Evolutionary conservation across 345 rosid species (phyloP).

Genomic region (Salix viminalis): DNA sequence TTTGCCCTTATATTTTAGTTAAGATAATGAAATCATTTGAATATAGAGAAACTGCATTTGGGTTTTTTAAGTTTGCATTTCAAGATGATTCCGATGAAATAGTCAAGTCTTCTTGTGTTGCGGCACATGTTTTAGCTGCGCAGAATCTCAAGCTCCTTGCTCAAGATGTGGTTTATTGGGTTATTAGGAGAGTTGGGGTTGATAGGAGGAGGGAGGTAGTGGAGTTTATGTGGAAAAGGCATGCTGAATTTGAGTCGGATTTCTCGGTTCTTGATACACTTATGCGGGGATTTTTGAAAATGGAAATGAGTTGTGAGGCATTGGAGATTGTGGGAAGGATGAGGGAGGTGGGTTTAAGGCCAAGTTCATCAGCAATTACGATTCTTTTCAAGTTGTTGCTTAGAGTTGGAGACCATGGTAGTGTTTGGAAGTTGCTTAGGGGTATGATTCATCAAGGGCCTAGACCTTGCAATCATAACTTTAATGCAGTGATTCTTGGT

Average conservation of each 20-base stretch:
- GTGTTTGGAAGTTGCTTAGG: constrained; percentile 62
- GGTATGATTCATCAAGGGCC: constrained; percentile 57
- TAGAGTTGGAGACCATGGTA: constrained; percentile 53
- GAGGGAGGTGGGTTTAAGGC: constrained; percentile 47
- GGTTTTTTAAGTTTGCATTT: constrained; percentile 57
- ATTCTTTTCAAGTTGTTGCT: constrained; percentile 52
- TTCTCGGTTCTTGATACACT: constrained; percentile 60
- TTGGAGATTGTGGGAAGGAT: constrained; percentile 43
- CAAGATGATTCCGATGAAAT: constrained; percentile 36
- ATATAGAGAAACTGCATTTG: constrained; percentile 46
- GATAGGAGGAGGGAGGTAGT: constrained; percentile 43
- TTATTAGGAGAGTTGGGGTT: constrained; percentile 48
- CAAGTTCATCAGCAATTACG: constrained; percentile 51
- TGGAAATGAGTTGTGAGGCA: constrained; percentile 40
- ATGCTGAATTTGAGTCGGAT: constrained; percentile 48
- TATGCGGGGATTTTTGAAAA: constrained; percentile 53
- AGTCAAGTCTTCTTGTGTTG: constrained; percentile 42
- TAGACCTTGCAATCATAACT: constrained; percentile 37
- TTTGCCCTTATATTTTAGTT: constrained; percentile 44
- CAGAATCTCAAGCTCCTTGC: constrained; percentile 43
- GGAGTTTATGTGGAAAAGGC: constrained; percentile 57
- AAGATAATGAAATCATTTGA: constrained; percentile 42
- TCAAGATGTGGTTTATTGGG: constrained; percentile 58
- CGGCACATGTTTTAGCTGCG: constrained; percentile 49
- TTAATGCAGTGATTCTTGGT: constrained; percentile 52